Evolutionary conservation across 345 rosid genomes (phyloP).

Genomic region (Anacardium occidentale): DNA sequence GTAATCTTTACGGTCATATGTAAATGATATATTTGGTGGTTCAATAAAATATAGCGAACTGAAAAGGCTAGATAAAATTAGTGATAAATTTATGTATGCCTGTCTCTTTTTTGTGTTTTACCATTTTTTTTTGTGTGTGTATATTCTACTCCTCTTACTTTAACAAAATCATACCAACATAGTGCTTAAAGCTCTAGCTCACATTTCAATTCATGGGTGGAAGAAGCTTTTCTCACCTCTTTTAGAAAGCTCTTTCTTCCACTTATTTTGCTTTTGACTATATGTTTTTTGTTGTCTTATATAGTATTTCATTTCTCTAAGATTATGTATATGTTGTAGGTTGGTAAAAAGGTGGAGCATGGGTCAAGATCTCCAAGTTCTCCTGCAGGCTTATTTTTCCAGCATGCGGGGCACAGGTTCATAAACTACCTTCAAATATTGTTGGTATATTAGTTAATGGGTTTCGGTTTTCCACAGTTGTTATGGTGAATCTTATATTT

Average conservation of each 20-base stretch:
- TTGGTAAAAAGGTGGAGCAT: slow-evolving; percentile 45
- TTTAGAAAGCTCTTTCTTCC: neutral
- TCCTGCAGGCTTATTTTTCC: slow-evolving; percentile 68
- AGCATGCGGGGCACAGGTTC: slow-evolving; percentile 74
- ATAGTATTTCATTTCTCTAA: slow-evolving; percentile 1
- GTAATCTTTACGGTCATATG: too few relatives aligned
- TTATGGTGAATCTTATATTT: neutral
- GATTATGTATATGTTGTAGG: slow-evolving; percentile 30
- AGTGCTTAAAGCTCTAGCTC: neutral
- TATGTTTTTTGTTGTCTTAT: neutral
- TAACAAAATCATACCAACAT: too few relatives aligned
- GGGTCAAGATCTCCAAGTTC: slow-evolving; percentile 32
- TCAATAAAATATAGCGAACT: too few relatives aligned
- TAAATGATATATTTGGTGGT: too few relatives aligned
- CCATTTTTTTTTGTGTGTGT: neutral
- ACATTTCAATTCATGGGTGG: neutral
- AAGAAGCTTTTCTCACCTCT: neutral
- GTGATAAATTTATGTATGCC: too few relatives aligned
- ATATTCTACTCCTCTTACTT: neutral
- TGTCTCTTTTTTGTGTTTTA: neutral
- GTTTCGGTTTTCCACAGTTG: neutral
- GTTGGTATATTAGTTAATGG: neutral
- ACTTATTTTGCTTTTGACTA: neutral
- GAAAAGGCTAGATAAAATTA: too few relatives aligned
- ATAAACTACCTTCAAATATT: neutral